Evolutionary conservation across 306 rosid species (phyloP), one percentile per base, ranked within the genome.

Genomic region (Cyclanthera cordifolia): DNA sequence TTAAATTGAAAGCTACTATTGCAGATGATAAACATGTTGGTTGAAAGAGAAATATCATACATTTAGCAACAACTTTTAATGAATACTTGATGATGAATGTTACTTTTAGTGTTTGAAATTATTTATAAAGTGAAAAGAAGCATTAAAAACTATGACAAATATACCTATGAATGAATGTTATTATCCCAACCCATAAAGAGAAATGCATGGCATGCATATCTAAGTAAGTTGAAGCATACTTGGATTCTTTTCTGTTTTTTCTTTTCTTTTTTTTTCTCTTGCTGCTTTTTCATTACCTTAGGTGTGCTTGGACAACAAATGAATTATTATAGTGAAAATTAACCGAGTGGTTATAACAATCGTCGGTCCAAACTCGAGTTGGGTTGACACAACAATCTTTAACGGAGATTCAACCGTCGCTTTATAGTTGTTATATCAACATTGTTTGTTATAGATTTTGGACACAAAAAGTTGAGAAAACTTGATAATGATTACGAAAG

Each of bases 1-100:
- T 23, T 4, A 65, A 65, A 6, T 65, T 65, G 70, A 63, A 63
- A 63, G 69, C 69, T 63, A 63, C 52, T 6, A 61, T 11, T 19
- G 50, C 50, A 19, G 67, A n/a, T 60, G 17, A 61, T 17, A n/a
- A 37, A 61, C 68, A 34, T 39, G 68, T 61, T 61, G 68, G 25
- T 16, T 27, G 47, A 17, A n/a, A 37, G 52, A 63, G 19, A 60
- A 28, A 32, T 59, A 17, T 1, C 67, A 59, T 34, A 8, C 67
- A 32, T 58, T 30, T 6, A 15, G 43, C 8, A 11, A 58, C 8
- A 8, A 1, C 46, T 32, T 58, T 32, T 59, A 16, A 25, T 32
- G 2, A n/a, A 59, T 32, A 34, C 32, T 34, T 34, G 41, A 34
- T 34, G 41, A 34, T 34, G 41, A 34, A 34, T 34, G 41, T n/a